A percentile compares a stretch with the other conserved stretches of the same genome.
Evolutionary conservation across 1,139 yeast species (phyloP).

Genomic region (Blastobotrys persicus): DNA sequence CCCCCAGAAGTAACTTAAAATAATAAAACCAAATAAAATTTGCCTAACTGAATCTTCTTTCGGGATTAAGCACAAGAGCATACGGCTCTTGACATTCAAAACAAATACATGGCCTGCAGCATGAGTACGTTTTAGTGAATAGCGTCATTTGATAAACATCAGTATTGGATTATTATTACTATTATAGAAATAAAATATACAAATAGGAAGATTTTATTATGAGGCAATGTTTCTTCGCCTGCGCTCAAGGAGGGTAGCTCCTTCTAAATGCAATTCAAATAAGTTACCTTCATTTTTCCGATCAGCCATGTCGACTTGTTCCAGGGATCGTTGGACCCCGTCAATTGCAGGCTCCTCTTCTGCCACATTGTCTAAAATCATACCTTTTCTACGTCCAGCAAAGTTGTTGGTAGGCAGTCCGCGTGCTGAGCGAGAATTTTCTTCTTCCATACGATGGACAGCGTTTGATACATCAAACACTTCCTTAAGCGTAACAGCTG

Average conservation of each 20-base stretch:
- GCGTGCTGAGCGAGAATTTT: slow-evolving; percentile 49
- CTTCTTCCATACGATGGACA: slow-evolving; percentile 90
- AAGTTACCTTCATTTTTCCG: slow-evolving; percentile 32
- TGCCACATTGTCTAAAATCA: slow-evolving; percentile 27
- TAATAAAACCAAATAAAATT: no score
- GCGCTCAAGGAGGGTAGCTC: slow-evolving; percentile 79
- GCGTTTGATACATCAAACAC: slow-evolving; percentile 95
- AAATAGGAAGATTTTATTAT: neutral
- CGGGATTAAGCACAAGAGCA: no score
- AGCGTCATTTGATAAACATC: neutral
- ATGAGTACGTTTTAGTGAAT: neutral
- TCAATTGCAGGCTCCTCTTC: slow-evolving; percentile 23
- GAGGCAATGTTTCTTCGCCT: slow-evolving; percentile 18
- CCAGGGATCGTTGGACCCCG: slow-evolving; percentile 25
- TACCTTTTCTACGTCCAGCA: slow-evolving; percentile 33
- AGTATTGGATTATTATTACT: neutral
- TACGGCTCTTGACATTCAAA: no score
- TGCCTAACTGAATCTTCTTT: no score
- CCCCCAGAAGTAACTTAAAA: no score
- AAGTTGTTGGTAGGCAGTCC: neutral
- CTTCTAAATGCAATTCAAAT: slow-evolving; percentile 71
- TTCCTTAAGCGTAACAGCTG: slow-evolving; percentile 87
- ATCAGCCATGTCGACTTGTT: slow-evolving; percentile 28
- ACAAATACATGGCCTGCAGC: neutral
- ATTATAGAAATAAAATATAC: neutral